Conservation (phyloP, 768 basidiomycete genomes). For the Naganishia vishniacii region DNA sequence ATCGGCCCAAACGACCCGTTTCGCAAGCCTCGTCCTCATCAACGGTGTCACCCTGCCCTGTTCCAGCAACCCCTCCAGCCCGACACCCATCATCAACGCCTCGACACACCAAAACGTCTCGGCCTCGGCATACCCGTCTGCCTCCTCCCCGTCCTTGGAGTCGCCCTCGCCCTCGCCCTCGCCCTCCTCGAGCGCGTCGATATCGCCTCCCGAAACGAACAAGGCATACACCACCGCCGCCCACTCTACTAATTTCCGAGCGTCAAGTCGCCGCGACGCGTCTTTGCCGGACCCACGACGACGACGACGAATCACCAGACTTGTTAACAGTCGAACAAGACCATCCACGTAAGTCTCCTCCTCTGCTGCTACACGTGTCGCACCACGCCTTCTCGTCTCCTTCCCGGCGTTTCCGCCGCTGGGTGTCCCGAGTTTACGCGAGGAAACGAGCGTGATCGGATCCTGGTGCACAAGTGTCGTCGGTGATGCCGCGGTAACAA, state of each 20-base stretch:
- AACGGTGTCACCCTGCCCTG: neutral
- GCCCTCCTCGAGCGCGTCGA: neutral
- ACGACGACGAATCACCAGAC: too few relatives aligned
- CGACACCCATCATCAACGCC: conserved; percentile 37
- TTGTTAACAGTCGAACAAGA: conserved; percentile 31
- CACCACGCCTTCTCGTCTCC: too few relatives aligned
- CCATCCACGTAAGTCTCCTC: conserved; percentile 32
- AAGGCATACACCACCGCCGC: conserved; percentile 31
- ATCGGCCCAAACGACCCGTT: conserved; percentile 40
- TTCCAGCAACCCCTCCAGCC: conserved; percentile 26
- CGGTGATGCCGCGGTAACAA: conserved; percentile 7
- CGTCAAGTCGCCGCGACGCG: too few relatives aligned
- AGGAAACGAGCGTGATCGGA: conserved; percentile 33
- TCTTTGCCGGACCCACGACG: too few relatives aligned
- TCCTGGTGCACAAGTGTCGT: conserved; percentile 2
- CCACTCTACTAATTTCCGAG: too few relatives aligned
- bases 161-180: too few relatives aligned
- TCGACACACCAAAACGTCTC: conserved; percentile 40
- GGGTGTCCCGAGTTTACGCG: conserved; percentile 27
- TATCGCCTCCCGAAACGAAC: conserved; percentile 21
- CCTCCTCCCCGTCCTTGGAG: neutral
- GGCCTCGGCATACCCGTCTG: conserved; percentile 33
- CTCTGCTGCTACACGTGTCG: conserved; percentile 20
- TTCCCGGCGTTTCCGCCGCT: neutral
- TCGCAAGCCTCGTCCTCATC: conserved; percentile 27